phyloP scores from a whole-genome alignment of 257 asterid genomes.

The Jasminum sambac region DNA sequence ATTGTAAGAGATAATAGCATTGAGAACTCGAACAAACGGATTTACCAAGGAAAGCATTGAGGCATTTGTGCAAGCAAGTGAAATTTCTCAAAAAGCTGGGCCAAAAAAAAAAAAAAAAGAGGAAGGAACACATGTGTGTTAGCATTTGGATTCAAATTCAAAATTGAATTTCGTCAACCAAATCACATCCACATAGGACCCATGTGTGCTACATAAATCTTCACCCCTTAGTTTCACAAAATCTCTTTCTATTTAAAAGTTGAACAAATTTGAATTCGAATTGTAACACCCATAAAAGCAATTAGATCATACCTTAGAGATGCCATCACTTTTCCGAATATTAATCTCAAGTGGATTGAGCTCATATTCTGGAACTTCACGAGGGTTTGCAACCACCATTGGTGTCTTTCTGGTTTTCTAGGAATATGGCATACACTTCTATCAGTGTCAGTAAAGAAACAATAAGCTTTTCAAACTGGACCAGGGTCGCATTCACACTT shows the following conservation, averaged over 20 bases:
- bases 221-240: no score
- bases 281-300: no score
- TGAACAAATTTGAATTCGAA: no score
- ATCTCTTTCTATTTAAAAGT: no score
- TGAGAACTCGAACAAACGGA: not conserved
- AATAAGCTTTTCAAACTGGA: slow-evolving; percentile 18
- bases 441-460: slow-evolving; percentile 30
- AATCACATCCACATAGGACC: no score
- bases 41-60: not conserved
- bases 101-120: not conserved
- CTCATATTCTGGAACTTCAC: slow-evolving; percentile 98
- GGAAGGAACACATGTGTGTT: no score
- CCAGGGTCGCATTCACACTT: slow-evolving; percentile 31
- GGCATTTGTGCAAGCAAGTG: slow-evolving; percentile 1
- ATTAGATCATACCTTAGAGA: slow-evolving; percentile 63
- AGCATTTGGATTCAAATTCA: no score
- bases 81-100: not conserved
- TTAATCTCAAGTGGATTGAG: slow-evolving; percentile 90
- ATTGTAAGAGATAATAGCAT: not conserved
- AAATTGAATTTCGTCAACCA: no score
- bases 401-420: slow-evolving; percentile 97
- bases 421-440: slow-evolving; percentile 37
- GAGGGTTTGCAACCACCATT: slow-evolving; percentile 90
- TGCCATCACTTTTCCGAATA: slow-evolving; percentile 89
- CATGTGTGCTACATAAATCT: no score